Base-by-base conservation (phyloP, 2,329 filamentous ascomycete species). In the Fusarium sp. region DNA sequence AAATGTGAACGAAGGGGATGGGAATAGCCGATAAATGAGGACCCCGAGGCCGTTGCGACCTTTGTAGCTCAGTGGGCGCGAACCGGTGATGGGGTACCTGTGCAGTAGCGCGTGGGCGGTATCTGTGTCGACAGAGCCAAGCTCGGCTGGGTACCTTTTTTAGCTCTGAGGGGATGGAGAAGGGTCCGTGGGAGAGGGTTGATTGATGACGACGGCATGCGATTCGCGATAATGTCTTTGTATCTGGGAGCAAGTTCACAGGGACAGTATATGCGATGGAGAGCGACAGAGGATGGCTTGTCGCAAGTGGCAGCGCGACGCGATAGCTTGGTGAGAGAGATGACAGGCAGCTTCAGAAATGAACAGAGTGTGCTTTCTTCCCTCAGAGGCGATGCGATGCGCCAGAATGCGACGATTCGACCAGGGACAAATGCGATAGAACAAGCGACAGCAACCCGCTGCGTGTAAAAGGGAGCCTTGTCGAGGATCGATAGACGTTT, bases 41-140 rank as follows among this genome's bases (percentile, higher is more conserved):
- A 78, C 76, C 72, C 68, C 56, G 35, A 66, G 59, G 66, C 30
- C 71, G 76, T 78, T 78, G 76, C 54, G 67, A 58, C 61, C 63
- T 69, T 71, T 72, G 76, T 78, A 78, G 64, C 73, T 61, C 68
- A 64, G 72, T 58, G 66, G 74, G 63, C 25, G 50, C 18, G 58
- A 68, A 65, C 34, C 48, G 72, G 70, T 75, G 64, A 48, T 66
- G 65, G 64, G 73, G 67, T 73, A 75, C 73, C 54, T 71, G 41
- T 63, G 58, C 70, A 74, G 73, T 76, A 75, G 73, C 73, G 70
- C 48, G 73, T 62, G 18, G 58, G 39, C 13, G 45, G 73, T 75
- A 75, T 45, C 64, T 72, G 56, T 60, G 59, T 35, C 35, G 48
- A 27, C 35, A 57, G 48, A 64, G 50, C 50, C 69, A 67, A 70